Conservation (phyloP, 2,329 filamentous ascomycete genomes). For the Beauveria medogensis region DNA sequence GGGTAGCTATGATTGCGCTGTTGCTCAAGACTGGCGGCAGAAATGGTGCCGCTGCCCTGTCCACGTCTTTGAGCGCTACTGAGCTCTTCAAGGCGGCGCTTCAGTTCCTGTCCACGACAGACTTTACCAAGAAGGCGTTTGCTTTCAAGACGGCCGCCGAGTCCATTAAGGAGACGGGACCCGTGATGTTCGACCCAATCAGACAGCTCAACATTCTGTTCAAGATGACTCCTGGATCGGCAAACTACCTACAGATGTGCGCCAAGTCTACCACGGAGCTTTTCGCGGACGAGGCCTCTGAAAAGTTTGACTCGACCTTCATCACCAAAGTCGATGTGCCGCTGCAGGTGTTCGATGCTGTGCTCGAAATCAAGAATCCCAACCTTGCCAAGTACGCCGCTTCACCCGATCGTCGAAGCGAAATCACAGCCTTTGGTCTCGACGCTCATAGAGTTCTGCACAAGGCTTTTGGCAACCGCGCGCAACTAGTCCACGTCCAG, state of each 20-base stretch:
- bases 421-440: conserved; percentile 37
- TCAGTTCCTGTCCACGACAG: conserved; percentile 72
- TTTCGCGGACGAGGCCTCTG: conserved; percentile 62
- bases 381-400: conserved; percentile 21
- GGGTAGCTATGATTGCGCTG: conserved; percentile 71
- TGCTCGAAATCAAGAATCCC: conserved; percentile 28
- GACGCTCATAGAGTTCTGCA: conserved; percentile 58
- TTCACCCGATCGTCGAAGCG: conserved; percentile 33
- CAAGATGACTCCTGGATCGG: conserved; percentile 87
- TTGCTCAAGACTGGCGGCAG: conserved; percentile 70
- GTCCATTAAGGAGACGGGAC: conserved; percentile 38
- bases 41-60: conserved; percentile 63
- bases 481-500: conserved; percentile 57
- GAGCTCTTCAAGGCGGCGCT: conserved; percentile 91
- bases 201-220: conserved; percentile 75
- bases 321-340: conserved; percentile 54
- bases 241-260: conserved; percentile 62
- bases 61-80: conserved; percentile 76
- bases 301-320: conserved; percentile 82
- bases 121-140: conserved; percentile 62
- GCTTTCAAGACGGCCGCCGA: conserved; percentile 32
- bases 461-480: conserved; percentile 68
- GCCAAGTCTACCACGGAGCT: conserved; percentile 66
- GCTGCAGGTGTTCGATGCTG: conserved; percentile 46
- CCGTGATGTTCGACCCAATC: conserved; percentile 69